Conservation (phyloP, 2,329 filamentous ascomycete species). For the Fonsecaea pugnacius region DNA sequence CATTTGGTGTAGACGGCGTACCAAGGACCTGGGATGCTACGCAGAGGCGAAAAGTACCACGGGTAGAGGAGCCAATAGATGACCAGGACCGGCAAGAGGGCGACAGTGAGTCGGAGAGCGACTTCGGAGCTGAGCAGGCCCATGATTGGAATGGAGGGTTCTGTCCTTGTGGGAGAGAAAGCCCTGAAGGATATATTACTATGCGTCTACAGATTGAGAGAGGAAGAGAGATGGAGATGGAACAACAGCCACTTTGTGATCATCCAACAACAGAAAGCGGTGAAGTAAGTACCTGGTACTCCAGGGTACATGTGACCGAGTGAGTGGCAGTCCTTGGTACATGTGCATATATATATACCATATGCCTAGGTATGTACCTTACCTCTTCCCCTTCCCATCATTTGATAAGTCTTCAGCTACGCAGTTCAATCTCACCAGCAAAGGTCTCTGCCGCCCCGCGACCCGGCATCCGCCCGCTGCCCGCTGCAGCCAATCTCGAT, state of each 20-base stretch:
- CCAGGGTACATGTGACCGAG: neutral
- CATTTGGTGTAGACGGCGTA: constrained; percentile 16
- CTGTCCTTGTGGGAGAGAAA: no score
- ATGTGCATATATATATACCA: neutral
- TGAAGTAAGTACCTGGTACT: constrained; percentile 5
- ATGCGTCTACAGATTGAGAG: neutral
- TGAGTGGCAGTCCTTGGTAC: neutral
- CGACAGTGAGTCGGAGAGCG: neutral
- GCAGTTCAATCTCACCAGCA: neutral
- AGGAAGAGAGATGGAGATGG: neutral
- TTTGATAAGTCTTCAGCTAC: neutral
- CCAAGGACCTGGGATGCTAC: constrained; percentile 14
- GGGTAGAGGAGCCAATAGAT: constrained; percentile 18
- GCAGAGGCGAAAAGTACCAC: constrained; percentile 15
- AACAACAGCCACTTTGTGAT: neutral
- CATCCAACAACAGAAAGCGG: constrained; percentile 6
- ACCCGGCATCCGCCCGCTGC: constrained; percentile 14
- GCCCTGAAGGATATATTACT: neutral
- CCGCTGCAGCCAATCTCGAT: constrained; percentile 13
- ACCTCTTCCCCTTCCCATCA: neutral
- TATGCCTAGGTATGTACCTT: neutral
- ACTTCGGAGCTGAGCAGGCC: constrained; percentile 1
- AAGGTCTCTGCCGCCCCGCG: neutral
- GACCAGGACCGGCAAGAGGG: constrained; percentile 8
- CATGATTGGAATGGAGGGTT: neutral